Evolutionary conservation across 2,329 filamentous ascomycete genomes (phyloP).

Genomic region (Beauveria bassiana): DNA sequence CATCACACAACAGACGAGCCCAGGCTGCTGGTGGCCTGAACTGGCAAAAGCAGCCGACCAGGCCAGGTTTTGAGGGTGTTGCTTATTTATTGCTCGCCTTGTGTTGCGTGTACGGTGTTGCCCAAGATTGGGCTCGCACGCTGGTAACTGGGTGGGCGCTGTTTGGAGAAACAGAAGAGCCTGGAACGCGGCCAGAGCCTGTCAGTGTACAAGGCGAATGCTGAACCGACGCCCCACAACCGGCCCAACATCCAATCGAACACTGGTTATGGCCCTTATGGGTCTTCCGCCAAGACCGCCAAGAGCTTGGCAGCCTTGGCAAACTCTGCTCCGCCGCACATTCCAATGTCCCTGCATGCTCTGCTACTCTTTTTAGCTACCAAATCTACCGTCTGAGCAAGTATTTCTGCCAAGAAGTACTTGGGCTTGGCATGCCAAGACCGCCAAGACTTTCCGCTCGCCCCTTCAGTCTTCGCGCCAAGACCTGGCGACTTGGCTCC

Average conservation of each 20-base stretch:
- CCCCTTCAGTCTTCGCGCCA: constrained; percentile 20
- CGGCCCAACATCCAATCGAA: constrained; percentile 19
- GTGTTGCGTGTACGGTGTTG: background rate
- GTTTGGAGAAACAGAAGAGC: constrained; percentile 8
- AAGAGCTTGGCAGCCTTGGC: constrained; percentile 31
- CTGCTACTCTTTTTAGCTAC: background rate
- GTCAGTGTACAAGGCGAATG: constrained; percentile 8
- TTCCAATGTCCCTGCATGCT: background rate
- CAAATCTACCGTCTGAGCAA: rapidly evolving
- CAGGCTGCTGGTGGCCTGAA: background rate
- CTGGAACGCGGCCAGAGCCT: constrained; percentile 8
- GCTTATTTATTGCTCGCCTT: background rate
- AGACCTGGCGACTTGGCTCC: constrained; percentile 9
- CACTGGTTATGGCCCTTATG: constrained; percentile 16
- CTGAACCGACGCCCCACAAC: background rate
- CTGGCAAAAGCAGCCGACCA: background rate
- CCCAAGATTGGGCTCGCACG: background rate
- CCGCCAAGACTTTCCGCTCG: constrained; percentile 29
- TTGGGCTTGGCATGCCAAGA: constrained; percentile 28
- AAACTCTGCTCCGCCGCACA: constrained; percentile 21
- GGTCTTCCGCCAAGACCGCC: constrained; percentile 30
- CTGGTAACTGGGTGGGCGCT: background rate
- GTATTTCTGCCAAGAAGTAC: constrained; percentile 16
- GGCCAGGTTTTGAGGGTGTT: background rate
- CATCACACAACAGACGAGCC: background rate